These are phyloP conservation scores for Rosa multiflora DNA, from an alignment of 306 rosid species.

Conservation along the genomic window DNA sequence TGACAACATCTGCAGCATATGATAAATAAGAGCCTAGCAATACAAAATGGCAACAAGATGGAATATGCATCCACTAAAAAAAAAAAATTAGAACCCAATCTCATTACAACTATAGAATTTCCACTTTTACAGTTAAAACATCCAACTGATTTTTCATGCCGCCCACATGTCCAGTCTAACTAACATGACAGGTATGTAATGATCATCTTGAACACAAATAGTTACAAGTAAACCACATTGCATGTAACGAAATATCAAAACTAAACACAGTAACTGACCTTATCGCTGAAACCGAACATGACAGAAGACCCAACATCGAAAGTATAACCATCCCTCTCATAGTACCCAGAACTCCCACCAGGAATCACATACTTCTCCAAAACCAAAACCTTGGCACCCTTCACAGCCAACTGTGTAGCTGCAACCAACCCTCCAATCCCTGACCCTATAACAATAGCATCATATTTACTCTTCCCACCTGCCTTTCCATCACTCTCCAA, in stretches of 20 bases:
- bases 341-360: conserved; percentile 97
- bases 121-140: not conserved
- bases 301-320: conserved; percentile 98
- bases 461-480: conserved; percentile 39
- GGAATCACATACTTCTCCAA: conserved; percentile 96
- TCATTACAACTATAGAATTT: not conserved
- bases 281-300: conserved; percentile 96
- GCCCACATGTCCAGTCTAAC: not conserved
- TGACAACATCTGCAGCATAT: not conserved
- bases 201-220: not conserved
- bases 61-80: not conserved
- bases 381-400: conserved; percentile 87
- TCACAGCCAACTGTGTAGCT: conserved; percentile 89
- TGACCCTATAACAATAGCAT: conserved; percentile 93
- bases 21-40: not conserved
- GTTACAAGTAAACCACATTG: conserved; percentile 9
- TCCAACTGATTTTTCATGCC: not conserved
- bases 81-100: not conserved
- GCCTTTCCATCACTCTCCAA: conserved; percentile 41
- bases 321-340: conserved; percentile 80
- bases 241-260: conserved; percentile 8
- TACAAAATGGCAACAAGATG: not conserved
- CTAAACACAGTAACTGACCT: conserved; percentile 45
- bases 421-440: conserved; percentile 96
- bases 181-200: not conserved